A percentile compares a stretch with the other conserved stretches of the same genome.
Conservation (phyloP, 2,329 filamentous ascomycete genomes). For the Didymosphaeria variabile region DNA sequence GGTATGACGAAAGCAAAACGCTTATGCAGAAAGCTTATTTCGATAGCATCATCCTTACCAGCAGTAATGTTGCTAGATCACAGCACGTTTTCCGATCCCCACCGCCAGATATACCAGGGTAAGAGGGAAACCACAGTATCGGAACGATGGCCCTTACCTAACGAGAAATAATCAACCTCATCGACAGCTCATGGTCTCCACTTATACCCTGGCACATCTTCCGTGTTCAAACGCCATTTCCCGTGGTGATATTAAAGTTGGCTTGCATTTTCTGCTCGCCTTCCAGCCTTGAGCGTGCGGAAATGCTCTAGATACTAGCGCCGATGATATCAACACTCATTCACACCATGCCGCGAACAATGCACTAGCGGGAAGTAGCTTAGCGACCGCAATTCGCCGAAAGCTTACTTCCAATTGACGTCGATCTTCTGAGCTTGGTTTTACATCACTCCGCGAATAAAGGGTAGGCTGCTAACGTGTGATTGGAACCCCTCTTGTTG, state of each 20-base stretch:
- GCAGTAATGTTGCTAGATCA: background rate
- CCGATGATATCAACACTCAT: constrained; percentile 4
- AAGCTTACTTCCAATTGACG: constrained; percentile 1
- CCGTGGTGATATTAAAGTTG: background rate
- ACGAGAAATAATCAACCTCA: background rate
- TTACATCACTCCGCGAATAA: constrained; percentile 9
- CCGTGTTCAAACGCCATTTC: background rate
- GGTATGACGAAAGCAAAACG: constrained; percentile 2
- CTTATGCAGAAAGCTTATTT: background rate
- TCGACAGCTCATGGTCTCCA: background rate
- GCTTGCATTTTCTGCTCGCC: background rate
- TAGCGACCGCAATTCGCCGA: constrained; percentile 6
- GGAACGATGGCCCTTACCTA: background rate
- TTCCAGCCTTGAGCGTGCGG: background rate
- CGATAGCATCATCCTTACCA: background rate
- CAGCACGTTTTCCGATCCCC: background rate
- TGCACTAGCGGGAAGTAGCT: background rate
- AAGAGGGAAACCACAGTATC: background rate
- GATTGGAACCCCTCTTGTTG: background rate
- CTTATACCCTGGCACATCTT: background rate
- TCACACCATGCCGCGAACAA: no score
- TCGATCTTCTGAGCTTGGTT: constrained; percentile 17
- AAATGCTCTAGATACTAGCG: background rate
- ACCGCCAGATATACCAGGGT: background rate
- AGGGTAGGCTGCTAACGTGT: background rate